phyloP scores from a whole-genome alignment of 257 asterid genomes.

The Petrea volubilis region DNA sequence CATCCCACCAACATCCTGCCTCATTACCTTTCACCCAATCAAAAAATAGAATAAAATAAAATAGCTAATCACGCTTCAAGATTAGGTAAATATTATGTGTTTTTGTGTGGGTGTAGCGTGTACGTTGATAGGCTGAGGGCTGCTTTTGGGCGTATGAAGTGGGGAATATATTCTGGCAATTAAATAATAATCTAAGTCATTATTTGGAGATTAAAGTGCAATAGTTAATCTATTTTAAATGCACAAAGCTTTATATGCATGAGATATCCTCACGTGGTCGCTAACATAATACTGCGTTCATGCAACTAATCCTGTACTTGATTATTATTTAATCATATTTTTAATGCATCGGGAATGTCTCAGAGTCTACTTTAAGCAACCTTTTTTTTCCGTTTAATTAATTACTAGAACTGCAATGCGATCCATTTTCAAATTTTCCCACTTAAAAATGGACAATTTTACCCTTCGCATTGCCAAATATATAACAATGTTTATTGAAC shows the following conservation, averaged over 20 bases:
- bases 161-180: not conserved
- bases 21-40: too few species aligned
- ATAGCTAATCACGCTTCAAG: not conserved
- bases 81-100: not conserved
- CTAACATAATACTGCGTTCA: slow-evolving; percentile 4
- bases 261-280: slow-evolving; percentile 29
- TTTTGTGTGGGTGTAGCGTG: not conserved
- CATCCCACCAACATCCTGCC: too few species aligned
- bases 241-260: not conserved
- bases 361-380: slow-evolving; percentile 35
- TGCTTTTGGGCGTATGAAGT: not conserved
- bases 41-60: not conserved
- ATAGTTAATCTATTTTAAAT: not conserved
- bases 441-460: not conserved
- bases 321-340: slow-evolving; percentile 2
- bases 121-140: not conserved
- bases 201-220: slow-evolving; percentile 15
- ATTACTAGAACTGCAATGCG: not conserved
- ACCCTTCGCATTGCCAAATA: not conserved
- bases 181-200: not conserved
- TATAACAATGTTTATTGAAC: too few species aligned
- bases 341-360: slow-evolving; percentile 36
- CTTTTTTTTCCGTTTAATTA: not conserved
- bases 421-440: not conserved
- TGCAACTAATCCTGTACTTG: slow-evolving; percentile 21